A percentile compares a stretch with the other conserved stretches of the same genome.
These are phyloP conservation scores for Stevia rebaudiana DNA, from an alignment of 140 eudicot species.

Conservation along the genomic window DNA sequence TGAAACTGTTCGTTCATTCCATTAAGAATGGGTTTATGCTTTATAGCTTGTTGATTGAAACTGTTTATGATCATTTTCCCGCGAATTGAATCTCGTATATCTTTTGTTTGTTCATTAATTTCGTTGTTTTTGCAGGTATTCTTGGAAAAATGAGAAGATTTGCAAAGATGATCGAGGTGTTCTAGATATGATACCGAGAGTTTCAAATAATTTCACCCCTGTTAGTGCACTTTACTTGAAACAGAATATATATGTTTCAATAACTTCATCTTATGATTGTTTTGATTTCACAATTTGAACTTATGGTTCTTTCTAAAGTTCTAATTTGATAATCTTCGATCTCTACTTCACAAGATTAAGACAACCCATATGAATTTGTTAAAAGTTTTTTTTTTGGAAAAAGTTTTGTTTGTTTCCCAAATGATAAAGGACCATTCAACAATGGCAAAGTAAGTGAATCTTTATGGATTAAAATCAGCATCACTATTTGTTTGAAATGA, in stretches of 20 bases:
- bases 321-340: neutral
- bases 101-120: neutral
- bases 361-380: neutral
- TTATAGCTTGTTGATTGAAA: too few species aligned
- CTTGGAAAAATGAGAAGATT: slow-evolving; percentile 25
- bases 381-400: neutral
- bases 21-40: neutral
- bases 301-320: neutral
- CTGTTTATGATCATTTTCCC: too few species aligned
- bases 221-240: slow-evolving; percentile 7
- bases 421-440: slow-evolving; percentile 6
- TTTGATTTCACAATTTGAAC: neutral
- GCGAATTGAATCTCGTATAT: neutral
- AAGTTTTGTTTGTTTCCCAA: slow-evolving; percentile 6
- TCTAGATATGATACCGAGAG: slow-evolving; percentile 18
- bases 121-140: slow-evolving; percentile 3
- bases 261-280: neutral
- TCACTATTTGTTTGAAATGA: neutral
- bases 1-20: neutral
- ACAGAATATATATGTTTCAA: neutral
- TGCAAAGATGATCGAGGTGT: slow-evolving; percentile 17
- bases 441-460: slow-evolving; percentile 9
- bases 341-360: neutral
- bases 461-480: neutral
- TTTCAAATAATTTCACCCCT: slow-evolving; percentile 20